These are phyloP conservation scores for Cylindrodendrum hubeiense DNA, from an alignment of 2,329 filamentous ascomycete species.

Conservation along the genomic window DNA sequence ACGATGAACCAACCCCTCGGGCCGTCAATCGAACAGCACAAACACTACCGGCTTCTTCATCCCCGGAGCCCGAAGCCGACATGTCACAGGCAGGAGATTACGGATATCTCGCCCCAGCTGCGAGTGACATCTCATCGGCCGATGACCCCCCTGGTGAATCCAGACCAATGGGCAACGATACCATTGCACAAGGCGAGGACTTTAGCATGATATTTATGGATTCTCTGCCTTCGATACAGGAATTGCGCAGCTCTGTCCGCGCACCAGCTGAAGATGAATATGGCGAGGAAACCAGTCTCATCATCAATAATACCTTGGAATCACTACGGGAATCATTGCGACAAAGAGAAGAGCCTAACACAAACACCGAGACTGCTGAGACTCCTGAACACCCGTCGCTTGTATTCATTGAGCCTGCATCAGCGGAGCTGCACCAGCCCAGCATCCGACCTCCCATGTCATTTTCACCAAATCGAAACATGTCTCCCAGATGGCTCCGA, in stretches of 20 bases:
- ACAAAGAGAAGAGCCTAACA: conserved; percentile 29
- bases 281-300: conserved; percentile 68
- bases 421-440: conserved; percentile 29
- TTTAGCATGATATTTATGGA: conserved; percentile 72
- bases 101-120: conserved; percentile 44
- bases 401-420: conserved; percentile 15
- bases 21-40: conserved; percentile 34
- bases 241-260: conserved; percentile 50
- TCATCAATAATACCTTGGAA: conserved; percentile 68
- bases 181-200: conserved; percentile 63
- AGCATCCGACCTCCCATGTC: conserved; percentile 32
- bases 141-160: conserved; percentile 44
- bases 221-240: conserved; percentile 64
- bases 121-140: conserved; percentile 50
- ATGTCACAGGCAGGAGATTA: conserved; percentile 43
- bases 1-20: conserved; percentile 53
- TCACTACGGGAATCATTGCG: conserved; percentile 56
- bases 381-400: conserved; percentile 17
- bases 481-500: conserved; percentile 46
- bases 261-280: conserved; percentile 57
- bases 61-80: conserved; percentile 30
- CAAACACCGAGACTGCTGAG: conserved; percentile 16
- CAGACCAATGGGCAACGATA: conserved; percentile 51
- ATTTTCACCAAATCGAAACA: conserved; percentile 37
- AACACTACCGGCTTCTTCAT: conserved; percentile 24